phyloP scores from a whole-genome alignment of 257 asterid species.

The Solanum appendiculatum region DNA sequence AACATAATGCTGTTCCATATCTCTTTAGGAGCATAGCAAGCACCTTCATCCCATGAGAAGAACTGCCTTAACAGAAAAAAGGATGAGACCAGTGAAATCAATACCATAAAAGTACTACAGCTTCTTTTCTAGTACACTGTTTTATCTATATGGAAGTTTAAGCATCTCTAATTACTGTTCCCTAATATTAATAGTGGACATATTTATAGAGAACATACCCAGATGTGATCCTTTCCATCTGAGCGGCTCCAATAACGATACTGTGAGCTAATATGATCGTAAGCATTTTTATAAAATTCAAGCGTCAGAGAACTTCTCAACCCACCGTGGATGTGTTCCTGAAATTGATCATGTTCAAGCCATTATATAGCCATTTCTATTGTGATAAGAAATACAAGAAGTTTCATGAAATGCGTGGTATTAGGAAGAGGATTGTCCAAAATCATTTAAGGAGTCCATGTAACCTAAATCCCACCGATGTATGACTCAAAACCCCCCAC shows the following conservation, averaged over 20 bases:
- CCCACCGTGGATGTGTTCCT: slow-evolving; percentile 57
- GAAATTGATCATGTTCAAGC: slow-evolving; percentile 22
- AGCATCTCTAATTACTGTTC: not conserved
- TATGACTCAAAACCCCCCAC: not conserved
- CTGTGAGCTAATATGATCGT: slow-evolving; percentile 54
- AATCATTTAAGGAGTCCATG: not conserved
- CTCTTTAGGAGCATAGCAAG: slow-evolving; percentile 98
- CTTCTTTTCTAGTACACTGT: not conserved
- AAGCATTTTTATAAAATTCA: slow-evolving; percentile 75
- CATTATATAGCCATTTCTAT: too few relatives aligned
- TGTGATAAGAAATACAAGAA: too few relatives aligned
- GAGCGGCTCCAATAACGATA: slow-evolving; percentile 85
- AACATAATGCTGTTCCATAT: slow-evolving; percentile 97
- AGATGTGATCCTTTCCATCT: slow-evolving; percentile 91
- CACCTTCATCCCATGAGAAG: slow-evolving; percentile 99
- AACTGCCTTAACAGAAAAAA: slow-evolving; percentile 43
- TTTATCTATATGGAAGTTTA: not conserved
- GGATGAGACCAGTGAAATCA: slow-evolving; percentile 8
- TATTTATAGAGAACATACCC: slow-evolving; percentile 43
- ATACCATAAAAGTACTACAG: not conserved
- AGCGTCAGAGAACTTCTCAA: slow-evolving; percentile 82
- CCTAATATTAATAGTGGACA: not conserved
- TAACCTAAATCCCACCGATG: not conserved
- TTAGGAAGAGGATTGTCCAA: too few relatives aligned
- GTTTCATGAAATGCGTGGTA: too few relatives aligned